Evolutionary conservation across 202 grass and related monocot species (phyloP).

Genomic region (Schoenoplectus tabernaemontani): DNA sequence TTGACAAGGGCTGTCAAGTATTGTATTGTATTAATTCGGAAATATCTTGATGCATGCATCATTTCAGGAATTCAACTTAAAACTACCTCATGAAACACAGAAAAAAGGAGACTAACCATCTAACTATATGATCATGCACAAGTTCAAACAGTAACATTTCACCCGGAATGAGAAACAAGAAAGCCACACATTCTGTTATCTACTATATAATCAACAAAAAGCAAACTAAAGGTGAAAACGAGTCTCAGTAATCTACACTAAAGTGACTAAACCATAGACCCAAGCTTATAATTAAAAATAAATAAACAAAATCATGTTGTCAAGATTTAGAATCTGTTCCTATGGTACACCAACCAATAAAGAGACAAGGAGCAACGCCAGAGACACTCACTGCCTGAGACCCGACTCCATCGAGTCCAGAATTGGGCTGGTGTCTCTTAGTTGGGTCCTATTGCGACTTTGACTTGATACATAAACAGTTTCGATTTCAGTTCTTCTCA

Average conservation of each 20-base stretch:
- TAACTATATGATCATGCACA: no score
- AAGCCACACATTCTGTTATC: background rate
- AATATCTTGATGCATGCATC: no score
- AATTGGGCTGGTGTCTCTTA: slow-evolving; percentile 44
- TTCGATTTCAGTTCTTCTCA: slow-evolving; percentile 44
- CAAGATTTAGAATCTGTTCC: background rate
- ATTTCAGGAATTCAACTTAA: no score
- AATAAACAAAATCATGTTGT: background rate
- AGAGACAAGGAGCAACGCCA: background rate
- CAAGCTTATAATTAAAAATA: background rate
- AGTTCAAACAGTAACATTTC: background rate
- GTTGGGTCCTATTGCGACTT: slow-evolving; percentile 14
- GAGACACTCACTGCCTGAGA: slow-evolving; percentile 29
- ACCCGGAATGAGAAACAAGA: background rate
- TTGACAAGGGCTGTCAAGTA: no score
- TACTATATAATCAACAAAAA: slow-evolving; percentile 2
- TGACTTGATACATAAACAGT: slow-evolving; percentile 19
- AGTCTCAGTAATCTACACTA: background rate
- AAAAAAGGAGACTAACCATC: no score
- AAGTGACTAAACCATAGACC: background rate
- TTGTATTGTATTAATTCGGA: no score
- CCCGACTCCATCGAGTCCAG: slow-evolving; percentile 60
- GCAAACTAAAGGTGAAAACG: background rate
- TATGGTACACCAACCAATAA: background rate
- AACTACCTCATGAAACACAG: no score